Evolutionary conservation across 169 alveolate species (phyloP).

Genomic region (Eimeria acervulina): DNA sequence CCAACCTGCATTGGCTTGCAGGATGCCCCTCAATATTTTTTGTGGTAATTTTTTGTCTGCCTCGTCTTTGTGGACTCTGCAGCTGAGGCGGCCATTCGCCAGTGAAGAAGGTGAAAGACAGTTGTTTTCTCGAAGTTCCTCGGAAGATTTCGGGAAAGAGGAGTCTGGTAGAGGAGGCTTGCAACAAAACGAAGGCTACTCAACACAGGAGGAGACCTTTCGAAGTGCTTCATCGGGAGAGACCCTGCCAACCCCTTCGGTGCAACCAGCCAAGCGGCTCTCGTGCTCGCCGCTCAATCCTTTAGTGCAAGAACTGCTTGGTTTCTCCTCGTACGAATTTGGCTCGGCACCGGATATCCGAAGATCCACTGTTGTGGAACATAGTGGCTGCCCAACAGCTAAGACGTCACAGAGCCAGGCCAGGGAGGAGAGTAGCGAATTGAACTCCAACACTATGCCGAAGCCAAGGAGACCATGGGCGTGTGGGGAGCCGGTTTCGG

Average conservation of each 20-base stretch:
- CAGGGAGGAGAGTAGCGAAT: background rate
- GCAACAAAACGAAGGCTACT: background rate
- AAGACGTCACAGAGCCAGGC: slow-evolving; percentile 1
- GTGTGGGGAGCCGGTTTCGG: slow-evolving; percentile 67
- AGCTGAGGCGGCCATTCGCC: slow-evolving; percentile 55
- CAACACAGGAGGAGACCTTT: background rate
- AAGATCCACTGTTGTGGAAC: background rate
- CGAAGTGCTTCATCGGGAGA: slow-evolving; percentile 2
- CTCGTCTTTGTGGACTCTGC: slow-evolving; percentile 80
- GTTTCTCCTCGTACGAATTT: background rate
- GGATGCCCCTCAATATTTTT: slow-evolving; percentile 56
- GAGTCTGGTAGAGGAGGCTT: background rate
- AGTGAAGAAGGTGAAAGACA: slow-evolving; percentile 28
- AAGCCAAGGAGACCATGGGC: slow-evolving; percentile 77
- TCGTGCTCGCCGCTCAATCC: background rate
- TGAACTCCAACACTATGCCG: slow-evolving; percentile 32
- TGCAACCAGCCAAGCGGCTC: slow-evolving; percentile 17
- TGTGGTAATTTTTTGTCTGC: slow-evolving; percentile 68
- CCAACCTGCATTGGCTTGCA: slow-evolving; percentile 59
- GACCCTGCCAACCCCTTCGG: background rate
- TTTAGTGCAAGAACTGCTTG: slow-evolving; percentile 13
- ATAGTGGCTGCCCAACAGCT: background rate
- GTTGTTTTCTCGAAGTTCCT: background rate
- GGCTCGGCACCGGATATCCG: background rate
- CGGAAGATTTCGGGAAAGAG: slow-evolving; percentile 8